Conservation (phyloP, 352 stramenopile species). For the Pythium monospermum region DNA sequence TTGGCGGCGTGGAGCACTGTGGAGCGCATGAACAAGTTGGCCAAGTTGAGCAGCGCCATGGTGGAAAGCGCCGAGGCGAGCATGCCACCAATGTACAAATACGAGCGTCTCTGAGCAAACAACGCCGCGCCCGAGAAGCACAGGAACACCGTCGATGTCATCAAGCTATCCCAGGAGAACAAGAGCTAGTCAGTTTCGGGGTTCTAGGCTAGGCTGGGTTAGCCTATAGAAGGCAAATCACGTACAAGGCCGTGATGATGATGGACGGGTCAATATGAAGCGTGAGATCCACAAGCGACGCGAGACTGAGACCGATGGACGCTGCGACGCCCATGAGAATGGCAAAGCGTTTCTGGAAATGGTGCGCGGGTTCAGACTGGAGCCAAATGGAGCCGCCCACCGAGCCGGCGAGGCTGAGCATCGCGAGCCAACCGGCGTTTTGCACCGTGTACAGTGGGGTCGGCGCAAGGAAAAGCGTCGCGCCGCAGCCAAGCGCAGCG, state of each 20-base stretch:
- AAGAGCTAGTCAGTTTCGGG: neutral
- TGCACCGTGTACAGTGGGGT: constrained; percentile 28
- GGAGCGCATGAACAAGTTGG: constrained; percentile 67
- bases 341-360: constrained; percentile 51
- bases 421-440: constrained; percentile 32
- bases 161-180: constrained; percentile 20
- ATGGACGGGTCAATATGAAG: constrained; percentile 72
- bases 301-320: constrained; percentile 64
- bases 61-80: constrained; percentile 61
- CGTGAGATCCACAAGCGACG: constrained; percentile 68
- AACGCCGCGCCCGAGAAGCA: constrained; percentile 83
- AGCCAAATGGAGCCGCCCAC: constrained; percentile 60
- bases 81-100: constrained; percentile 80
- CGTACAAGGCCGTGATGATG: constrained; percentile 75
- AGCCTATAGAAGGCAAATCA: neutral
- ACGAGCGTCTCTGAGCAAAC: constrained; percentile 67
- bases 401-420: constrained; percentile 37
- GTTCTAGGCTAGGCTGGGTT: neutral
- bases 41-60: constrained; percentile 40
- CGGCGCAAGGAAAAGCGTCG: constrained; percentile 34
- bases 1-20: constrained; percentile 48
- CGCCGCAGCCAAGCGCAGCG: constrained; percentile 35
- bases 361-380: constrained; percentile 42
- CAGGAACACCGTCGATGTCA: constrained; percentile 79
- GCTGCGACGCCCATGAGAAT: constrained; percentile 69